These are phyloP conservation scores for Erucastrum elatum DNA, from an alignment of 345 rosid genomes.

Conservation along the genomic window DNA sequence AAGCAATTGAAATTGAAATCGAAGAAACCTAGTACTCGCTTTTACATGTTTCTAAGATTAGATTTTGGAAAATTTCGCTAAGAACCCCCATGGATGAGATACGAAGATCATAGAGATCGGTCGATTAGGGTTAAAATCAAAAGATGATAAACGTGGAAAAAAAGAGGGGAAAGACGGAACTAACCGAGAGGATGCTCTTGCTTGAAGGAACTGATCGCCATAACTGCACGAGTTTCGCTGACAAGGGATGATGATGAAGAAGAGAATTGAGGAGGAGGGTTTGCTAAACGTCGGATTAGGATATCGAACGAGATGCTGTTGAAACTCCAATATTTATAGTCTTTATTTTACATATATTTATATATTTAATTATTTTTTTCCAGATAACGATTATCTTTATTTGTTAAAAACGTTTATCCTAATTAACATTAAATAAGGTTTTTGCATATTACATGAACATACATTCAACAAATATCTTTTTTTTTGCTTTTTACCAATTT, in stretches of 20 bases:
- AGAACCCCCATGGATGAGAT: not conserved
- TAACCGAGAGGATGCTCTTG: slow-evolving; percentile 91
- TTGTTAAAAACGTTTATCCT: no score
- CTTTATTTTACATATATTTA: not conserved
- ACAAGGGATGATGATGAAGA: not conserved
- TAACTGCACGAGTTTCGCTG: slow-evolving; percentile 32
- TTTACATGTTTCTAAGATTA: not conserved
- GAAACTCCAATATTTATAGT: not conserved
- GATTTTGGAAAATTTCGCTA: not conserved
- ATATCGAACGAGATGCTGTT: not conserved
- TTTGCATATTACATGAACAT: no score
- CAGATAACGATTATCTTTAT: no score
- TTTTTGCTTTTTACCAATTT: no score
- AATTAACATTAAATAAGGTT: no score
- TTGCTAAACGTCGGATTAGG: slow-evolving; percentile 7
- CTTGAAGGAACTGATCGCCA: slow-evolving; percentile 87
- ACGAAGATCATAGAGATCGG: not conserved
- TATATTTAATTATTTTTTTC: no score
- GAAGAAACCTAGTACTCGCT: not conserved
- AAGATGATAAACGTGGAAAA: not conserved
- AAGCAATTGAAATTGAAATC: not conserved
- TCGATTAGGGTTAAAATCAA: not conserved
- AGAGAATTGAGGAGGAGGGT: not conserved
- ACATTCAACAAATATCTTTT: no score
- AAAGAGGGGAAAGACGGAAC: slow-evolving; percentile 9